Conservation (phyloP, 805 yeast genomes). For the Kodamaea kaohsiungensis region DNA sequence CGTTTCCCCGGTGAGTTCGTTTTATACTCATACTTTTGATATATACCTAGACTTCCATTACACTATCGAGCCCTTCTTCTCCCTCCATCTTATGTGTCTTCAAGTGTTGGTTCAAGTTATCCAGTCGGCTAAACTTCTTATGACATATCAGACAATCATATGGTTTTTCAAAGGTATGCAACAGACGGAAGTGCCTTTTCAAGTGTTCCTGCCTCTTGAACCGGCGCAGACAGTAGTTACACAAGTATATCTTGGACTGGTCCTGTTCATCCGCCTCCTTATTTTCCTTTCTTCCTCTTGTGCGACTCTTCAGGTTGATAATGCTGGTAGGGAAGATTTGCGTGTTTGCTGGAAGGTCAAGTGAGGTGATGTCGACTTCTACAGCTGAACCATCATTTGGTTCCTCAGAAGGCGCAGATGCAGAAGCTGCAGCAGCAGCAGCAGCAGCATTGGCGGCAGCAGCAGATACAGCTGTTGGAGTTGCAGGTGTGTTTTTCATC, state of each 20-base stretch:
- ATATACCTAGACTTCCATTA: conserved; percentile 1
- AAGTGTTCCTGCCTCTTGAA: conserved; percentile 79
- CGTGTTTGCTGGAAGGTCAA: conserved; percentile 42
- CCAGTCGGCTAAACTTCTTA: conserved; percentile 66
- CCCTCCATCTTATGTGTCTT: conserved; percentile 47
- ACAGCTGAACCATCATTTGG: conserved; percentile 16
- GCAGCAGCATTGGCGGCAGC: background rate
- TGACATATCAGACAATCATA: conserved; percentile 61
- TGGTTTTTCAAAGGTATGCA: conserved; percentile 75
- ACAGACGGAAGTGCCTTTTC: conserved; percentile 70
- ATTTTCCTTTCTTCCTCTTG: conserved; percentile 67
- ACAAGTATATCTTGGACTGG: conserved; percentile 57
- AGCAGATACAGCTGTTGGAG: background rate
- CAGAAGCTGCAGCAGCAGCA: background rate
- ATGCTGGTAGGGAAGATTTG: conserved; percentile 36
- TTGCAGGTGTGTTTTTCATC: background rate
- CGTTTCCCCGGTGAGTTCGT: background rate
- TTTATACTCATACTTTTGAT: background rate
- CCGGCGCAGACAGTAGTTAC: conserved; percentile 62
- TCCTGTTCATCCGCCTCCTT: conserved; percentile 53
- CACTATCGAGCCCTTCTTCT: conserved; percentile 3
- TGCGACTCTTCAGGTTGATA: conserved; percentile 35
- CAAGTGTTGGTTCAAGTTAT: conserved; percentile 66
- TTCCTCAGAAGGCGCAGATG: background rate
- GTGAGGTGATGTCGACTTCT: conserved; percentile 39